A percentile compares a stretch with the other conserved stretches of the same genome.
Evolutionary conservation across 2,329 filamentous ascomycete genomes (phyloP).

Genomic region (Fusarium sp.): DNA sequence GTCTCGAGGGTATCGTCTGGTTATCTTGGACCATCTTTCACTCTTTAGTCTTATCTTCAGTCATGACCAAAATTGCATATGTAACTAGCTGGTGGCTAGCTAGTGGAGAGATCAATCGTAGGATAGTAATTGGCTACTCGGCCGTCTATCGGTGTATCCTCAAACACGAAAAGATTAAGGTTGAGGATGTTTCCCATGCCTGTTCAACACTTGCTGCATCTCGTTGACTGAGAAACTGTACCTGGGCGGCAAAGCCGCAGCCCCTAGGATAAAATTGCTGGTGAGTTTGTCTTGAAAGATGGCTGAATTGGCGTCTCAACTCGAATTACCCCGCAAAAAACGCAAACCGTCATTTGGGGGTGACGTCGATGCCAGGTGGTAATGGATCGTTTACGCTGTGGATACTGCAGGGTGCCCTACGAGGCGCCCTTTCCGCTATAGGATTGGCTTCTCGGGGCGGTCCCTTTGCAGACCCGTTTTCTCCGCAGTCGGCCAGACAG

Average conservation of each 20-base stretch:
- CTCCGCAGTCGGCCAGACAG: conserved; percentile 20
- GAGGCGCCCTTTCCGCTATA: conserved; percentile 15
- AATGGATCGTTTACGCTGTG: conserved; percentile 15
- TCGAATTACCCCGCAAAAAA: conserved; percentile 42
- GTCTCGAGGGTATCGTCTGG: background rate
- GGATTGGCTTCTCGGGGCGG: conserved; percentile 34
- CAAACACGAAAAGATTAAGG: background rate
- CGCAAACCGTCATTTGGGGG: conserved; percentile 25
- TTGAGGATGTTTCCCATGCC: background rate
- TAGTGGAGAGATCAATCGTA: conserved; percentile 21
- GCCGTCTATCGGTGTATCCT: conserved; percentile 2
- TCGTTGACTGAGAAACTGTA: conserved; percentile 19
- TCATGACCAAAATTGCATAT: conserved; percentile 3
- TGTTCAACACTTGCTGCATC: conserved; percentile 7
- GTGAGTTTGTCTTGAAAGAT: conserved; percentile 19
- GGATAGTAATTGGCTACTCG: conserved; percentile 1
- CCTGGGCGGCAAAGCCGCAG: conserved; percentile 21
- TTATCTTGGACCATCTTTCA: background rate
- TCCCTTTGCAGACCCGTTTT: conserved; percentile 35
- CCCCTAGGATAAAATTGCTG: conserved; percentile 21
- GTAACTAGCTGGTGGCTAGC: conserved; percentile 1
- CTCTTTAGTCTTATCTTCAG: background rate
- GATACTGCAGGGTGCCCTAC: conserved; percentile 22
- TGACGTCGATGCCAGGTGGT: conserved; percentile 41
- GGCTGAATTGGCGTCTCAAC: background rate